Percentiles rank a stretch among this genome's conserved stretches.
These are phyloP conservation scores for Cerrena zonata DNA, from an alignment of 1,284 basidiomycete species.

Conservation along the genomic window DNA sequence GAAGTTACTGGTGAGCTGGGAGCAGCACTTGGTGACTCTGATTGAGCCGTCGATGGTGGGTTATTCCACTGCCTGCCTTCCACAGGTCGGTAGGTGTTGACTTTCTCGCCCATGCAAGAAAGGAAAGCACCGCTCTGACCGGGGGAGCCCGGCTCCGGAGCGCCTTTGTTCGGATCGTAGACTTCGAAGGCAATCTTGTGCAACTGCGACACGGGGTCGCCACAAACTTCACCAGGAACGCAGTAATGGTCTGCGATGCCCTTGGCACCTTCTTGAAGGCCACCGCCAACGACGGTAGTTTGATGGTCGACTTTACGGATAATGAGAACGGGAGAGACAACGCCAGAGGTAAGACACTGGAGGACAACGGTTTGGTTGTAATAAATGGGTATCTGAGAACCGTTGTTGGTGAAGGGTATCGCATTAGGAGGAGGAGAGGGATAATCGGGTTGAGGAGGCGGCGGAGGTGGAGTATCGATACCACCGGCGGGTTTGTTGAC, in stretches of 20 bases:
- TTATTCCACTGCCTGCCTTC: constrained; percentile 64
- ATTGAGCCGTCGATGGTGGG: constrained; percentile 29
- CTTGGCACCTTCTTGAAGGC: constrained; percentile 74
- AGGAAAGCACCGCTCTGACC: constrained; percentile 75
- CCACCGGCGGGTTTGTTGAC: constrained; percentile 74
- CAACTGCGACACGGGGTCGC: constrained; percentile 90
- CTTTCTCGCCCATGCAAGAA: constrained; percentile 83
- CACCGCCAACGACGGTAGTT: constrained; percentile 85
- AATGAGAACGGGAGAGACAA: constrained; percentile 87
- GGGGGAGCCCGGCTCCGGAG: constrained; percentile 66
- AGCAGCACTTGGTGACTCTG: constrained; percentile 51
- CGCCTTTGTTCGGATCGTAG: constrained; percentile 62
- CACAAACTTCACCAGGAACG: constrained; percentile 78
- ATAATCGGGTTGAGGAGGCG: constrained; percentile 76
- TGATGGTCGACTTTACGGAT: constrained; percentile 91
- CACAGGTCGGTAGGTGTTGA: constrained; percentile 80
- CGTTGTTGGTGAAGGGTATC: constrained; percentile 73
- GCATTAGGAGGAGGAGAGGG: constrained; percentile 87
- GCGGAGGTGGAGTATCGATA: constrained; percentile 69
- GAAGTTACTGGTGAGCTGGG: constrained; percentile 65
- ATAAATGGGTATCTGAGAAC: constrained; percentile 78
- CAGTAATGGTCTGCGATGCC: constrained; percentile 78
- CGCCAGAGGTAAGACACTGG: constrained; percentile 89
- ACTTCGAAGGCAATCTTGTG: constrained; percentile 93
- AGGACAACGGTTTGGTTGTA: constrained; percentile 95